Evolutionary conservation across 2,329 filamentous ascomycete species (phyloP).

Genomic region (Dendryphion nanum): DNA sequence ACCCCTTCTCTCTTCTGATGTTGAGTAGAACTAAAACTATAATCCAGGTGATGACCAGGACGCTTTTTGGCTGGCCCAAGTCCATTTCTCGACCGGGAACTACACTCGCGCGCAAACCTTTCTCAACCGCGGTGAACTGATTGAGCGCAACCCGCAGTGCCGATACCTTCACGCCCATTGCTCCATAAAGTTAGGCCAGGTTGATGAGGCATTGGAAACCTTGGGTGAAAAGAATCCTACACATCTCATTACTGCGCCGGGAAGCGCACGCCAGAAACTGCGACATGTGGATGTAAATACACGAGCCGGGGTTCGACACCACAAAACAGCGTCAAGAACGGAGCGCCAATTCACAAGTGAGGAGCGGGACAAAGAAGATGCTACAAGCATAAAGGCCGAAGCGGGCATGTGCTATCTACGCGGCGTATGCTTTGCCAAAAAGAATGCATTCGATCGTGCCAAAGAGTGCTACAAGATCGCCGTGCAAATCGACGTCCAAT

Average conservation of each 20-base stretch:
- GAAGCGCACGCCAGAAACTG: conserved; percentile 67
- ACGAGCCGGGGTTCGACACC: conserved; percentile 47
- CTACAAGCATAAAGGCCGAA: conserved; percentile 78
- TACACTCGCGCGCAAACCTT: conserved; percentile 89
- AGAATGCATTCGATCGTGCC: conserved; percentile 94
- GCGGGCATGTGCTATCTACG: conserved; percentile 96
- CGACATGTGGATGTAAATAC: conserved; percentile 61
- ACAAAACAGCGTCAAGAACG: conserved; percentile 46
- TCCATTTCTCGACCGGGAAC: conserved; percentile 93
- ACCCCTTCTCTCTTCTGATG: conserved; percentile 1
- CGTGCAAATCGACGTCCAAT: conserved; percentile 94
- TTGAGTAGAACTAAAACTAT: conserved; percentile 11
- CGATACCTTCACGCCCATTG: conserved; percentile 93
- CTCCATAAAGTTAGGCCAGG: conserved; percentile 86
- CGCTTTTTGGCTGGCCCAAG: conserved; percentile 96
- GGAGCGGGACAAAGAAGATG: conserved; percentile 66
- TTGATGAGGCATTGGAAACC: conserved; percentile 80
- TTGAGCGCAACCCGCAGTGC: conserved; percentile 78
- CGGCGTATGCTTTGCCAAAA: conserved; percentile 91
- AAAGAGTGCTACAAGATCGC: conserved; percentile 99
- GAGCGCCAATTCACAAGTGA: conserved; percentile 59
- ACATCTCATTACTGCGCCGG: conserved; percentile 71
- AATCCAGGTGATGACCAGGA: conserved; percentile 81
- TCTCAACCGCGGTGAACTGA: conserved; percentile 78
- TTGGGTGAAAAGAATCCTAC: conserved; percentile 93